Evolutionary conservation across 805 yeast genomes (phyloP).

Genomic region (Myxozyma udenii): DNA sequence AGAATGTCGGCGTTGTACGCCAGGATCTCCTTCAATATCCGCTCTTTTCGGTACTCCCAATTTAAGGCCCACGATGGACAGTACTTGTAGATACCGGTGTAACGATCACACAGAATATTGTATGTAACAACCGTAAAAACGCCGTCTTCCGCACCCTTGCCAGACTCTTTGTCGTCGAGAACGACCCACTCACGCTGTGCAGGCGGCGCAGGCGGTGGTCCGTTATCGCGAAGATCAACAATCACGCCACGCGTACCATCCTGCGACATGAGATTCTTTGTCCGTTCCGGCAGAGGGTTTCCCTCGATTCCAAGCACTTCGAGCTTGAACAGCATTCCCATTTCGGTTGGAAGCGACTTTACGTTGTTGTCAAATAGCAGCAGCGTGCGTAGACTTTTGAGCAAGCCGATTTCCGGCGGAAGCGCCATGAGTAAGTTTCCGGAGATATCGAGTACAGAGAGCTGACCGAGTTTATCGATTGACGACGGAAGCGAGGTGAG

Average conservation of each 20-base stretch:
- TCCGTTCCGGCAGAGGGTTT: constrained; percentile 68
- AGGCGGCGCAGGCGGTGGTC: constrained; percentile 64
- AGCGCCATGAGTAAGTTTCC: constrained; percentile 65
- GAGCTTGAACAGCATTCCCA: constrained; percentile 80
- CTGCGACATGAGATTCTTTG: constrained; percentile 66
- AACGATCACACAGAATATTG: constrained; percentile 91
- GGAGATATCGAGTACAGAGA: constrained; percentile 82
- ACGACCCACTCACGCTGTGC: constrained; percentile 80
- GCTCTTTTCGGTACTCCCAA: constrained; percentile 85
- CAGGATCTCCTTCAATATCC: constrained; percentile 68
- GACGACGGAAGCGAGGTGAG: constrained; percentile 64
- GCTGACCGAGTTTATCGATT: constrained; percentile 63
- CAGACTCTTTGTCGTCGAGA: constrained; percentile 64
- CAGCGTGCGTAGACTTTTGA: constrained; percentile 74
- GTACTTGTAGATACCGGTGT: constrained; percentile 89
- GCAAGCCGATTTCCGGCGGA: constrained; percentile 82
- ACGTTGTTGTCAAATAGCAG: constrained; percentile 86
- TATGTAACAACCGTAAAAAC: constrained; percentile 78
- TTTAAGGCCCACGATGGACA: constrained; percentile 97
- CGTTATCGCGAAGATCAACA: constrained; percentile 74
- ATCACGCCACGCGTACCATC: constrained; percentile 84
- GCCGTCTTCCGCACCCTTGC: constrained; percentile 14
- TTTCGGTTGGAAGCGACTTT: constrained; percentile 70
- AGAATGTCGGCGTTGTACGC: constrained; percentile 68
- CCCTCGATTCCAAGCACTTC: constrained; percentile 92